phyloP scores from a whole-genome alignment of 1,284 basidiomycete genomes.

The Apiotrichum domesticum region DNA sequence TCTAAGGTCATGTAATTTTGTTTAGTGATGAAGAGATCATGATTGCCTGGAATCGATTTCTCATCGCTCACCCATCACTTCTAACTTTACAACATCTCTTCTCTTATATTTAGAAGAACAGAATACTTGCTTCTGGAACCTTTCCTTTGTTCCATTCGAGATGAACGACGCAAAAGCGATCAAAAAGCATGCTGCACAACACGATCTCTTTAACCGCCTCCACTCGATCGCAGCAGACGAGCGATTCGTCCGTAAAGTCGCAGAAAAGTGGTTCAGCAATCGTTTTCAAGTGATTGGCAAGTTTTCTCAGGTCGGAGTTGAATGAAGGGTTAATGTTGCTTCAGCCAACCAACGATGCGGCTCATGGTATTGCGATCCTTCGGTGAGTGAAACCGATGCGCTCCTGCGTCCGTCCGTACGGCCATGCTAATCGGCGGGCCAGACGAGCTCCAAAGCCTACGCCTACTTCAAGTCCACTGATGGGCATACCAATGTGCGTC shows the following conservation, averaged over 20 bases:
- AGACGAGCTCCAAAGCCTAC: conserved; percentile 34
- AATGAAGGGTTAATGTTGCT: background rate
- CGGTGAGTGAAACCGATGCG: conserved; percentile 30
- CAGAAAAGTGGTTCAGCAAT: conserved; percentile 49
- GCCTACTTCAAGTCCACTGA: conserved; percentile 98
- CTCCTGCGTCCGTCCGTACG: too few relatives aligned
- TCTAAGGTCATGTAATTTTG: too few relatives aligned
- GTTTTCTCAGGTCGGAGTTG: conserved; percentile 1
- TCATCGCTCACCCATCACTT: too few relatives aligned
- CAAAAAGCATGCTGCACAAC: conserved; percentile 38
- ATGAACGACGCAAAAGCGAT: conserved; percentile 29
- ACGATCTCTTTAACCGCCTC: conserved; percentile 73
- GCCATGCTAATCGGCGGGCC: conserved; percentile 24
- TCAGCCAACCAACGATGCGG: conserved; percentile 87
- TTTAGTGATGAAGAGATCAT: too few relatives aligned
- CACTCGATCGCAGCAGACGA: conserved; percentile 77
- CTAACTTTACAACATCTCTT: too few relatives aligned
- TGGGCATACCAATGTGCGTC: conserved; percentile 64
- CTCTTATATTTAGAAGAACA: too few relatives aligned
- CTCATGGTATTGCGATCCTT: conserved; percentile 83
- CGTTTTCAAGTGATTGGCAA: conserved; percentile 39
- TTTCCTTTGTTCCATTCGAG: background rate
- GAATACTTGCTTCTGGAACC: background rate
- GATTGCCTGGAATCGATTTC: too few relatives aligned
- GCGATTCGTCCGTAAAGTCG: conserved; percentile 60